These are phyloP conservation scores for Neurospora sp. DNA, from an alignment of 495 filamentous ascomycete species.

Conservation along the genomic window DNA sequence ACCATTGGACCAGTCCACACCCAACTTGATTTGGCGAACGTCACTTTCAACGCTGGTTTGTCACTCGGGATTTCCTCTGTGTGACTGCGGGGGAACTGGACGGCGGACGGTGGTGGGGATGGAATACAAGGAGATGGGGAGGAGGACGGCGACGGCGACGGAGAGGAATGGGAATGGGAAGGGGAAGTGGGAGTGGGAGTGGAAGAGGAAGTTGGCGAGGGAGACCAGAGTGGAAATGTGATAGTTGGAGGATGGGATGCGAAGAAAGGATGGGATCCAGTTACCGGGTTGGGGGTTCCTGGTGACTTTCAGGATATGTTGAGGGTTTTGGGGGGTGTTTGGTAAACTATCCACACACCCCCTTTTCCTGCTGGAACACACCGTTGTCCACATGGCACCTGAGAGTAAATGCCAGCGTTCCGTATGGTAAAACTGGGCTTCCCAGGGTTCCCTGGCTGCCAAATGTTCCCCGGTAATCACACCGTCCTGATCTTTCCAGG, in stretches of 20 bases:
- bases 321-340: not conserved
- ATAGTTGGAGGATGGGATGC: not conserved
- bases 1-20: not conserved
- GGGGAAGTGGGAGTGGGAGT: not conserved
- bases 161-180: not conserved
- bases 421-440: too few species aligned
- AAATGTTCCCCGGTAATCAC: not conserved
- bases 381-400: too few species aligned
- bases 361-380: too few species aligned
- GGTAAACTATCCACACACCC: not conserved
- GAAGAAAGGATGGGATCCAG: not conserved
- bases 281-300: not conserved
- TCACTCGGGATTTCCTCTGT: not conserved
- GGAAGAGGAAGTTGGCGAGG: not conserved
- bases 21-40: not conserved
- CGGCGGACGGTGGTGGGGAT: not conserved
- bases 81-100: not conserved
- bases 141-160: too few species aligned
- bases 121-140: fast-evolving
- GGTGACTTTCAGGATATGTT: not conserved
- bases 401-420: too few species aligned
- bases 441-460: too few species aligned
- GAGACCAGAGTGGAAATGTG: not conserved
- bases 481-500: not conserved
- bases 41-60: not conserved